Evolutionary conservation across 2,329 filamentous ascomycete species (phyloP).

Genomic region (Aspergillus fumigatus): DNA sequence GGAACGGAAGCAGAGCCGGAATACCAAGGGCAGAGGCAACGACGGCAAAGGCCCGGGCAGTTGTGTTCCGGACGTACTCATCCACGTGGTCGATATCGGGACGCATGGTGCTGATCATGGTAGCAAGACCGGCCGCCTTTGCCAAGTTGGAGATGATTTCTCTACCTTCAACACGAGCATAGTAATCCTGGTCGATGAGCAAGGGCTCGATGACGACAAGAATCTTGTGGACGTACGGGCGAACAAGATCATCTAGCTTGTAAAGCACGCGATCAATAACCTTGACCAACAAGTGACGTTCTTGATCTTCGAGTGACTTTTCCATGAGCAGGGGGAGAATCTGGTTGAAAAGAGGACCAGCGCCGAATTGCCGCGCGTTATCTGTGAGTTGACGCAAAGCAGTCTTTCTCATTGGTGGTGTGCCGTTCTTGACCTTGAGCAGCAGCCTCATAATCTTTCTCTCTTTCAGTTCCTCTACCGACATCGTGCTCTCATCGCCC

Average conservation of each 20-base stretch:
- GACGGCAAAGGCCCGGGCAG: constrained; percentile 91
- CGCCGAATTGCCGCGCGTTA: constrained; percentile 93
- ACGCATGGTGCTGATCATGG: constrained; percentile 99
- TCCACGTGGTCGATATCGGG: constrained; percentile 98
- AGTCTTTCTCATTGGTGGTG: constrained; percentile 97
- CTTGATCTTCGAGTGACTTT: constrained; percentile 94
- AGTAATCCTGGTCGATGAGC: constrained; percentile 98
- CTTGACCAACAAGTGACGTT: constrained; percentile 96
- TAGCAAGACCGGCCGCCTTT: constrained; percentile 92
- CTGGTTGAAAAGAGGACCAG: constrained; percentile 91
- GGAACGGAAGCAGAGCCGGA: constrained; percentile 87
- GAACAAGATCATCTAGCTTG: constrained; percentile 94
- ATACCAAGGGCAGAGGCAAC: constrained; percentile 96
- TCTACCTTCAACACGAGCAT: constrained; percentile 93
- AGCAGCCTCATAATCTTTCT: constrained; percentile 96
- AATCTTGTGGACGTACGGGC: constrained; percentile 97
- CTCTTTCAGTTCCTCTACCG: constrained; percentile 93
- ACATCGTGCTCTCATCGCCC: constrained; percentile 84
- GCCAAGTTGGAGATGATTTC: constrained; percentile 98
- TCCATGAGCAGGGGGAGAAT: constrained; percentile 97
- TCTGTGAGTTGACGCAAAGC: constrained; percentile 95
- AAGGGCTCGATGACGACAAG: constrained; percentile 98
- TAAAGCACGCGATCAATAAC: constrained; percentile 98
- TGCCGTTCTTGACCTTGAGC: constrained; percentile 98
- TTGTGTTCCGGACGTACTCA: constrained; percentile 97